Percentiles rank a stretch among this genome's conserved stretches.
phyloP scores from a whole-genome alignment of 306 rosid species.

The Styphnolobium japonicum region DNA sequence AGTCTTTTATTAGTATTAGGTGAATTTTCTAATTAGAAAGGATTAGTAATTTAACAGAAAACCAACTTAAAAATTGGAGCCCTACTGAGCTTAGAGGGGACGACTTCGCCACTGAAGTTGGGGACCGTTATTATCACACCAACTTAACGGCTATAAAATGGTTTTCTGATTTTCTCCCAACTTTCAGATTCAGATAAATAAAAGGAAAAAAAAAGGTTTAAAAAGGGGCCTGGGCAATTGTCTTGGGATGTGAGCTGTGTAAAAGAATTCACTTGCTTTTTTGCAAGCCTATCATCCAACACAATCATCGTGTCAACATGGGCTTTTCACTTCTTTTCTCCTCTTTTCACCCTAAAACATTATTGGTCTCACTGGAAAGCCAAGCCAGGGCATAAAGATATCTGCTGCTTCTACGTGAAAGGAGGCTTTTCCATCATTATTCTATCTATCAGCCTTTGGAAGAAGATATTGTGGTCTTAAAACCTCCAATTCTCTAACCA shows the following conservation, averaged over 20 bases:
- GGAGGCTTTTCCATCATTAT: not conserved
- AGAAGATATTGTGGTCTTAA: not conserved
- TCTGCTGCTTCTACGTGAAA: not conserved
- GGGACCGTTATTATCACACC: no score
- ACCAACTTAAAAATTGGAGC: no score
- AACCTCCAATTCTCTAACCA: not conserved
- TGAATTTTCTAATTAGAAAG: no score
- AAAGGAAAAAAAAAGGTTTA: not conserved
- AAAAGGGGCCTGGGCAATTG: not conserved
- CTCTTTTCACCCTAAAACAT: not conserved
- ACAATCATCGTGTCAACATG: constrained; percentile 24
- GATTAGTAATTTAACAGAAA: no score
- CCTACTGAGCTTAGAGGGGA: no score
- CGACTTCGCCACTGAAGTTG: no score
- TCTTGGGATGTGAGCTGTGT: not conserved
- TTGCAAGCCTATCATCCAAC: not conserved
- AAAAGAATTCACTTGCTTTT: not conserved
- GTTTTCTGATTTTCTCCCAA: not conserved
- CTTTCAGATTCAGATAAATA: not conserved
- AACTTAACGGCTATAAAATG: not conserved
- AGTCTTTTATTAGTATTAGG: no score
- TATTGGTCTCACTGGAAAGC: not conserved
- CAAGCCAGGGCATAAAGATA: not conserved
- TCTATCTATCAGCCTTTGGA: not conserved
- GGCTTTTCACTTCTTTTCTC: not conserved